These are phyloP conservation scores for Pythium angustatum DNA, from an alignment of 352 stramenopile species.

Conservation along the genomic window DNA sequence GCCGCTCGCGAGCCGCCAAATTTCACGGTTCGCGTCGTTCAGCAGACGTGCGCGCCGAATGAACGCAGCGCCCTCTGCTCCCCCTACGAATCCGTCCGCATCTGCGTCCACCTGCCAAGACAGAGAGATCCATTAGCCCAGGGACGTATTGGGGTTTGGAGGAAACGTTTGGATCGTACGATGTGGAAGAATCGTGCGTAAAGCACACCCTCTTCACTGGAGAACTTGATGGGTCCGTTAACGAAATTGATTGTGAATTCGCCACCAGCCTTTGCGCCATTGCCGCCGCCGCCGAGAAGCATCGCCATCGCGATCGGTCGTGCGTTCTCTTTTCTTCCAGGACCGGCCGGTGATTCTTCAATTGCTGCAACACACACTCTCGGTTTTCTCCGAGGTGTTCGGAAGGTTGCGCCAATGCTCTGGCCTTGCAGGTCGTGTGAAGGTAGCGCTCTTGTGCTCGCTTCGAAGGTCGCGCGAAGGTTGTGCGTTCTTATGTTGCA, in stretches of 20 bases:
- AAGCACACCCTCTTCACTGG: constrained; percentile 75
- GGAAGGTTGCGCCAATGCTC: constrained; percentile 1
- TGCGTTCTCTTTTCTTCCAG: constrained; percentile 4
- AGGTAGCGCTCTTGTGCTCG: neutral
- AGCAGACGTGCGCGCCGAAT: constrained; percentile 75
- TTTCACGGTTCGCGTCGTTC: constrained; percentile 88
- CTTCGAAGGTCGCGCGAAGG: neutral
- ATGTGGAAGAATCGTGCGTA: constrained; percentile 86
- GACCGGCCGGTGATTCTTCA: constrained; percentile 31
- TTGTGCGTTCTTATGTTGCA: constrained; percentile 5
- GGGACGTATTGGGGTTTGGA: neutral
- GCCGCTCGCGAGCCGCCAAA: constrained; percentile 87
- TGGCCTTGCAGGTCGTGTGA: neutral
- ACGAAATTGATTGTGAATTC: constrained; percentile 83
- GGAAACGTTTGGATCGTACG: constrained; percentile 35
- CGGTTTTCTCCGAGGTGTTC: neutral
- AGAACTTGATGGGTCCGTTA: constrained; percentile 86
- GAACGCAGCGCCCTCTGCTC: constrained; percentile 74
- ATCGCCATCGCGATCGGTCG: constrained; percentile 27
- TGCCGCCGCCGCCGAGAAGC: constrained; percentile 23
- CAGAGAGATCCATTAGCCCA: neutral
- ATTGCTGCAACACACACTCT: constrained; percentile 24
- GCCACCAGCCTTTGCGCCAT: constrained; percentile 15
- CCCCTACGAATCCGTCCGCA: constrained; percentile 72
- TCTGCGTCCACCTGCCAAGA: constrained; percentile 69